Percentiles rank a stretch among this genome's conserved stretches.
Conservation (phyloP, 805 yeast genomes). For the Kazachstania martiniae region DNA sequence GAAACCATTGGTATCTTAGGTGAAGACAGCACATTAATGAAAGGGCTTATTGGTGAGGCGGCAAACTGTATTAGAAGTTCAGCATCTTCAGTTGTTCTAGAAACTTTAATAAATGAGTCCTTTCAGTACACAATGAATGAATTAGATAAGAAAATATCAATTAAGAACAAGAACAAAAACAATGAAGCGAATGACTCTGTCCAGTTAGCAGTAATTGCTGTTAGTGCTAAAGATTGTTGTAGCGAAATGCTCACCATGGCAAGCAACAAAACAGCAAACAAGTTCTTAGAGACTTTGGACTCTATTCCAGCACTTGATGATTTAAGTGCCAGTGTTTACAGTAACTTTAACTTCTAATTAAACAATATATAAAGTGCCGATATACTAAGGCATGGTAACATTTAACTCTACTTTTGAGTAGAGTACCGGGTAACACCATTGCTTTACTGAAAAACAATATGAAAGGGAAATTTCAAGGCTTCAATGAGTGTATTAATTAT, state of each 20-base stretch:
- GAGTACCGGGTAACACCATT: too few species aligned
- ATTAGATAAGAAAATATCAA: conserved; percentile 11
- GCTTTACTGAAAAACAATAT: too few species aligned
- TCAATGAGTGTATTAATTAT: too few species aligned
- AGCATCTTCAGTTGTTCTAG: conserved; percentile 20
- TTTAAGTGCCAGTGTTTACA: conserved; percentile 80
- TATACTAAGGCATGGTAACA: too few species aligned
- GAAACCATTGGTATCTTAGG: conserved; percentile 28
- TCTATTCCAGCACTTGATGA: conserved; percentile 53
- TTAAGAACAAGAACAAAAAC: conserved; percentile 8
- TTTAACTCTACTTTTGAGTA: too few species aligned
- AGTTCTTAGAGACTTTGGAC: conserved; percentile 16
- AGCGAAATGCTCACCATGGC: conserved; percentile 10
- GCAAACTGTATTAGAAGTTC: conserved; percentile 30
- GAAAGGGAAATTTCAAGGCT: too few species aligned
- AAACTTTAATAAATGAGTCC: conserved; percentile 21
- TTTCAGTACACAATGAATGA: conserved; percentile 21
- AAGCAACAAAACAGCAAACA: conserved; percentile 9
- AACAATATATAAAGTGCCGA: too few species aligned
- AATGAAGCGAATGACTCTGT: conserved; percentile 2
- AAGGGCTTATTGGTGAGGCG: conserved; percentile 36
- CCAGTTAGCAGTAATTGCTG: conserved; percentile 23
- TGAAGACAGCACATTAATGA: conserved; percentile 22
- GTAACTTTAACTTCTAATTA: conserved; percentile 42
- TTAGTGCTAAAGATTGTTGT: conserved; percentile 24